Evolutionary conservation across 495 filamentous ascomycete genomes (phyloP), one percentile per base, ranked within the genome.

Genomic region (Cenococcum geophilum): DNA sequence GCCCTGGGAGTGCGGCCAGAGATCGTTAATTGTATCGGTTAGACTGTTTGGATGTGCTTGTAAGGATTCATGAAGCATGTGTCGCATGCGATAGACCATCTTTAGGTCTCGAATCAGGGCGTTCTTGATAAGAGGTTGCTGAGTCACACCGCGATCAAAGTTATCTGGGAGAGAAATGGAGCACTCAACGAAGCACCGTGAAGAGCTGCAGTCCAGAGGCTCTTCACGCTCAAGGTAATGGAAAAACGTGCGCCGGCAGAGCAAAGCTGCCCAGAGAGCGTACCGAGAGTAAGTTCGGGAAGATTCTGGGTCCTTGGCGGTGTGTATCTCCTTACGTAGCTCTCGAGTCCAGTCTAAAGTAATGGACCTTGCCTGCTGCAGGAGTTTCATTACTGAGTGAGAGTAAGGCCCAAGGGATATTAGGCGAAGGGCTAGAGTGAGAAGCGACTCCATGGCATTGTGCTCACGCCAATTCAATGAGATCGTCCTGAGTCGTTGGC

Each of bases 391-490:
- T 22, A 35, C 5, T 57, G 6, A 4, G 59, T 69, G 49, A 71
- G 54, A 57, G 61, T 27, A 45, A 49, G 54, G n/a, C n/a, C n/a
- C n/a, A n/a, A n/a, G n/a, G n/a, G n/a, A n/a, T n/a, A n/a, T n/a
- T 0, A 80, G 2, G 57, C 73, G 59, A 12, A 79, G 65, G 8
- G 52, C 53, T 4, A 83, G 60, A 0, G 77, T 76, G 40, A 82
- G 74, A 0, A 83, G 60, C 4, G 73, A 69, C 10, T 78, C 75
- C 79, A 84, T 81, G 10, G 70, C 67, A 47, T 77, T 60, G 0
- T 62, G 62, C 47, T 86, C 83, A 22, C 83, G 71, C 80, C 78
- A 85, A 55, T 81, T 85, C 61, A 5, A 57, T 58, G 14, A 85
- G 73, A 23, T 37, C 68, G 0, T 67, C 52, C 0, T n/a, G n/a